These are phyloP conservation scores for Agrocybe pediades DNA, from an alignment of 768 basidiomycete genomes.

Conservation along the genomic window DNA sequence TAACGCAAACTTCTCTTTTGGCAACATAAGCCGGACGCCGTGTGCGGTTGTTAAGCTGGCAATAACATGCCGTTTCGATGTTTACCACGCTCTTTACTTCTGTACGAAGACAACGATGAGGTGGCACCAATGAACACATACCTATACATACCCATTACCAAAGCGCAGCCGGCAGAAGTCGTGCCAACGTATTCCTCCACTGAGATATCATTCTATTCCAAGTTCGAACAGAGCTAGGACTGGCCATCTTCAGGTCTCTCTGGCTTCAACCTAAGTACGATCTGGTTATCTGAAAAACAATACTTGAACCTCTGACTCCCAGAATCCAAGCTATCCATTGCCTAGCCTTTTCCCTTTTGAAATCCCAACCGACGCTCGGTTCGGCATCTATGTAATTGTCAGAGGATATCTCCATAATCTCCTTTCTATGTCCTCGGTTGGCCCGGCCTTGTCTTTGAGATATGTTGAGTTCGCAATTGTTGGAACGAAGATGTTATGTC, in stretches of 20 bases:
- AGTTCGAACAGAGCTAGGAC: background rate
- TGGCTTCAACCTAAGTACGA: background rate
- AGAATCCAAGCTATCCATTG: too few species aligned
- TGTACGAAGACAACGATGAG: background rate
- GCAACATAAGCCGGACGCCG: background rate
- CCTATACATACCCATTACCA: background rate
- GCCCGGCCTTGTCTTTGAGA: too few species aligned
- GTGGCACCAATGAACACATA: background rate
- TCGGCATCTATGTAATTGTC: too few species aligned
- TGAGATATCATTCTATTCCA: background rate
- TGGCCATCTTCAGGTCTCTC: background rate
- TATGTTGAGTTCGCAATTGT: too few species aligned
- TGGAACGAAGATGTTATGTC: too few species aligned
- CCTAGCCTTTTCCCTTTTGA: too few species aligned
- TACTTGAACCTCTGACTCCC: too few species aligned
- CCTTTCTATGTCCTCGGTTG: too few species aligned
- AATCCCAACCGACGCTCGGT: too few species aligned
- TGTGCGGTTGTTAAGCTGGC: background rate
- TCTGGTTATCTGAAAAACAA: background rate
- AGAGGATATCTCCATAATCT: too few species aligned
- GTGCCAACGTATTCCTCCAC: background rate
- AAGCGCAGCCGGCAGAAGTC: too few species aligned
- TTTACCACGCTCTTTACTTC: background rate
- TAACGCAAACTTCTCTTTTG: too few species aligned
- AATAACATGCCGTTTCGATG: background rate